Evolutionary conservation across 2,329 filamentous ascomycete genomes (phyloP).

Genomic region (Xylariaceae sp.): DNA sequence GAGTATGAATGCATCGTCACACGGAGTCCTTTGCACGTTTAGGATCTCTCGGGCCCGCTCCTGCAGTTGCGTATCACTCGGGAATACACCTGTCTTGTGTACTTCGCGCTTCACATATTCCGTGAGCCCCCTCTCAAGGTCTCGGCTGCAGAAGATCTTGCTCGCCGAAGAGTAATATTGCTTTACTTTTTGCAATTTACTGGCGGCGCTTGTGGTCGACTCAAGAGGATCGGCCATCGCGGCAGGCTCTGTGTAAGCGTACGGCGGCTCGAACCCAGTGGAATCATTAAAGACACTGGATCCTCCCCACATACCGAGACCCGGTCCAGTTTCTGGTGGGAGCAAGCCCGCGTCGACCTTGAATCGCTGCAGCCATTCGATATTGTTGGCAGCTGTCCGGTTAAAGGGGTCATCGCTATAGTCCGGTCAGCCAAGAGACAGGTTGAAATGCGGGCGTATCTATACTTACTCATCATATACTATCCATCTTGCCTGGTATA

Average conservation of each 20-base stretch:
- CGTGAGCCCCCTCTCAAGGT: conserved; percentile 51
- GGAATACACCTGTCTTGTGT: conserved; percentile 38
- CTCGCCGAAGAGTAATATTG: conserved; percentile 44
- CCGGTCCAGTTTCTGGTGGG: conserved; percentile 44
- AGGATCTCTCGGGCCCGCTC: conserved; percentile 46
- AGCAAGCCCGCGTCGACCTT: conserved; percentile 54
- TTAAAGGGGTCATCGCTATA: conserved; percentile 58
- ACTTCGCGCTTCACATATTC: conserved; percentile 43
- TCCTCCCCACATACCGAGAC: conserved; percentile 36
- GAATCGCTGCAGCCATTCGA: conserved; percentile 58
- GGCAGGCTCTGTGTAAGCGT: conserved; percentile 40
- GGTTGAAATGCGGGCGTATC: not conserved
- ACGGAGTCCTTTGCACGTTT: conserved; percentile 43
- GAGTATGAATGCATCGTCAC: conserved; percentile 49
- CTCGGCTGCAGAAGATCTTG: conserved; percentile 52
- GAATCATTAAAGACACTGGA: conserved; percentile 43
- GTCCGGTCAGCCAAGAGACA: not conserved
- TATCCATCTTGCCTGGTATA: conserved; percentile 59
- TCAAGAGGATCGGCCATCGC: conserved; percentile 36
- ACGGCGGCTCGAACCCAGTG: conserved; percentile 52
- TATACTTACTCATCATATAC: conserved; percentile 54
- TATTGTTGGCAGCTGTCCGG: conserved; percentile 58
- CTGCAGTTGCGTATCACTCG: conserved; percentile 44
- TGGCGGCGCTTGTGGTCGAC: conserved; percentile 40
- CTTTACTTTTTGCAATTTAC: conserved; percentile 43